Conservation (phyloP, 208 protist species). For the Naegleria fowleri region DNA sequence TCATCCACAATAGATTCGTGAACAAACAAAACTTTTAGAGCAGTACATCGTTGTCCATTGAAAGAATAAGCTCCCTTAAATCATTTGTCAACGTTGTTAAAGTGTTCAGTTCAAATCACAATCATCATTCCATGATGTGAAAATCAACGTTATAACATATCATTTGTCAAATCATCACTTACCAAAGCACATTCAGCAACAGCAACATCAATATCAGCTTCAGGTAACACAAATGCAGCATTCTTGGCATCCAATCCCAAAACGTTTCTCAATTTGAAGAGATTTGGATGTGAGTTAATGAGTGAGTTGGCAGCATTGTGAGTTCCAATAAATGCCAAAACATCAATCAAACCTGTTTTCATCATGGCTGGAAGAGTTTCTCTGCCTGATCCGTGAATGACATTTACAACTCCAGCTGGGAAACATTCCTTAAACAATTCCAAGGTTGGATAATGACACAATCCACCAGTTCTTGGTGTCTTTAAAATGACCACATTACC, state of each 20-base stretch:
- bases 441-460: conserved; percentile 35
- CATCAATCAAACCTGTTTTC: conserved; percentile 41
- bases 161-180: too few relatives aligned
- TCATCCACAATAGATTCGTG: conserved; percentile 34
- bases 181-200: conserved; percentile 42
- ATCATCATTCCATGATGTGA: too few relatives aligned
- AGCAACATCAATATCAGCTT: conserved; percentile 48
- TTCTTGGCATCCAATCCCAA: conserved; percentile 55
- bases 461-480: conserved; percentile 35
- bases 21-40: conserved; percentile 38
- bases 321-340: conserved; percentile 47
- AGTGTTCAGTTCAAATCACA: too few relatives aligned
- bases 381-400: conserved; percentile 47
- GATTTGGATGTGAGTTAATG: conserved; percentile 38
- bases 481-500: conserved; percentile 47
- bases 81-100: too few relatives aligned
- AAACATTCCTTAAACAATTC: conserved; percentile 37
- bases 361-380: conserved; percentile 44
- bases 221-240: conserved; percentile 43
- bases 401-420: conserved; percentile 48
- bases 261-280: conserved; percentile 39
- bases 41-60: conserved; percentile 54
- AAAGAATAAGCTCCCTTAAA: conserved; percentile 37
- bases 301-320: conserved; percentile 41
- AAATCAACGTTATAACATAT: too few relatives aligned